These are phyloP conservation scores for Dryadomyces quercus-mongolicae DNA, from an alignment of 2,329 filamentous ascomycete species.

Conservation along the genomic window DNA sequence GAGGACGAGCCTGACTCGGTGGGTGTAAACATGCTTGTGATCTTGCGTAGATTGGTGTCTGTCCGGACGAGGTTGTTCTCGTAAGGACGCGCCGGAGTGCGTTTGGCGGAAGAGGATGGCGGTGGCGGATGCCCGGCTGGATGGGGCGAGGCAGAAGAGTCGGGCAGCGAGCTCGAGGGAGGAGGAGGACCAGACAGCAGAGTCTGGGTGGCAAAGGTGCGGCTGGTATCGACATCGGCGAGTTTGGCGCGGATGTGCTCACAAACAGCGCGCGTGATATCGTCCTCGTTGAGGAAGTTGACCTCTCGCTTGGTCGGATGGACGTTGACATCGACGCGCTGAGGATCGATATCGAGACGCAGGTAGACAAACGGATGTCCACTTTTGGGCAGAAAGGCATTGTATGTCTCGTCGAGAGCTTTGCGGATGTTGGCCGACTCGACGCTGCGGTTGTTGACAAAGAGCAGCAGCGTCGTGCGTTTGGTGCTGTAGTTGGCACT, in stretches of 20 bases:
- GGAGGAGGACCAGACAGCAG: conserved; percentile 61
- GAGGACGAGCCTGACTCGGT: conserved; percentile 14
- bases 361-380: conserved; percentile 92
- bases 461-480: conserved; percentile 74
- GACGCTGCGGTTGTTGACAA: conserved; percentile 93
- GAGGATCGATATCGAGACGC: conserved; percentile 82
- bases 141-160: too few species aligned
- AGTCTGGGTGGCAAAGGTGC: conserved; percentile 89
- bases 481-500: conserved; percentile 95
- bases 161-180: too few species aligned
- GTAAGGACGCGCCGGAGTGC: conserved; percentile 44
- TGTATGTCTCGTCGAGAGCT: conserved; percentile 81
- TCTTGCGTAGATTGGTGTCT: conserved; percentile 80
- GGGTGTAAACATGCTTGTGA: conserved; percentile 86
- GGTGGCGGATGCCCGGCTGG: conserved; percentile 9
- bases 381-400: conserved; percentile 78
- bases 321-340: conserved; percentile 90
- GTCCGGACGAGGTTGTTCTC: conserved; percentile 87
- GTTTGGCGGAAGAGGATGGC: conserved; percentile 19
- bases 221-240: conserved; percentile 80
- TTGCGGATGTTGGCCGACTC: conserved; percentile 84
- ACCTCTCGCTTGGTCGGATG: conserved; percentile 96
- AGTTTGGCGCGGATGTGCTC: conserved; percentile 65
- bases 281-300: conserved; percentile 94
- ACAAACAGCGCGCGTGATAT: conserved; percentile 82